These are phyloP conservation scores for Bocquillonia castaneifolia DNA, from an alignment of 441 rosid genomes.

Conservation along the genomic window DNA sequence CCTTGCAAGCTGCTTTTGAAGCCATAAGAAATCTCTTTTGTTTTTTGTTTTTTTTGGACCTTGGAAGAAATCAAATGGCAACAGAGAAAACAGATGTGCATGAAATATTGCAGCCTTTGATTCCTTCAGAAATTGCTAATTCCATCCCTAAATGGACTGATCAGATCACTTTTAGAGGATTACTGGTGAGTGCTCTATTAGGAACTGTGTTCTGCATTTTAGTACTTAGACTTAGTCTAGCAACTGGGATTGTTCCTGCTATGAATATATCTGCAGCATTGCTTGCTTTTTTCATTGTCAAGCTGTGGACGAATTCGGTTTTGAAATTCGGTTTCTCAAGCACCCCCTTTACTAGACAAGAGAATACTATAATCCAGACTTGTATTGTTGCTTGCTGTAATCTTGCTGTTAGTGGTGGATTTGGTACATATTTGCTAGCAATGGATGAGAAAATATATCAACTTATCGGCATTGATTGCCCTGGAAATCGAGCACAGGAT, in stretches of 20 bases:
- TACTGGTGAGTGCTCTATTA: slow-evolving; percentile 56
- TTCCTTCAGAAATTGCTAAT: slow-evolving; percentile 22
- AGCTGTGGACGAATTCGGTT: slow-evolving; percentile 66
- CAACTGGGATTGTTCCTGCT: slow-evolving; percentile 80
- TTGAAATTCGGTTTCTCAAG: slow-evolving; percentile 53
- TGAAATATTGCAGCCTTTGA: slow-evolving; percentile 8
- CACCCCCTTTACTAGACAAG: slow-evolving; percentile 69
- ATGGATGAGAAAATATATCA: slow-evolving; percentile 80
- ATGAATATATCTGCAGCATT: slow-evolving; percentile 74
- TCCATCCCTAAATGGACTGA: slow-evolving; percentile 70
- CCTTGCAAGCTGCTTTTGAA: neutral
- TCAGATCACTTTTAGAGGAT: slow-evolving; percentile 75
- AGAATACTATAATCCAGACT: slow-evolving; percentile 81
- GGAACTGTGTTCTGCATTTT: slow-evolving; percentile 74
- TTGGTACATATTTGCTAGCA: slow-evolving; percentile 73
- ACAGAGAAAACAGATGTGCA: neutral
- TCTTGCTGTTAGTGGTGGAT: slow-evolving; percentile 85
- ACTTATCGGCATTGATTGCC: slow-evolving; percentile 69
- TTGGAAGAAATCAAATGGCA: slow-evolving; percentile 10
- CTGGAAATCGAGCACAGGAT: slow-evolving; percentile 67
- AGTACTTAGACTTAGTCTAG: slow-evolving; percentile 73
- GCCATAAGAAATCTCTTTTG: neutral
- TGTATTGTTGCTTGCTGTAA: slow-evolving; percentile 94
- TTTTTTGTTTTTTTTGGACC: too few species aligned
- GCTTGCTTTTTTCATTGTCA: slow-evolving; percentile 76